Evolutionary conservation across 345 rosid genomes (phyloP), one percentile per base, ranked within the genome.

Genomic region (Corymbia maculata): DNA sequence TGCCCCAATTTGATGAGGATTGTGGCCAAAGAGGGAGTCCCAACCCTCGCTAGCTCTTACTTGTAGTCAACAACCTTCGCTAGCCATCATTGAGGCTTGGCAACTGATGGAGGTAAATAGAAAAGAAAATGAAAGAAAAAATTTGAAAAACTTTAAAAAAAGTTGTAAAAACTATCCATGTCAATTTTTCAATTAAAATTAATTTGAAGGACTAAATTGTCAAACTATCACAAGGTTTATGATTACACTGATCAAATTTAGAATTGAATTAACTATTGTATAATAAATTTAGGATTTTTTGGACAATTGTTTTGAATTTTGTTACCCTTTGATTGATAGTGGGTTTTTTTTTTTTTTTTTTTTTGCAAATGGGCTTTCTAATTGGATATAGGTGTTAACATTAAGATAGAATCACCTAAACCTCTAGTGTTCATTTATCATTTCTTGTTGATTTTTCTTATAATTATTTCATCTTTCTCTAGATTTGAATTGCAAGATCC

Each of bases 61-160:
- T 5, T 70, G 7, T 32, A 47, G 24, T 1, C 3, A 0, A 32
- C 47, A 70, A 1, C 26, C 80, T 2, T 24, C 6, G 1, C 2
- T 5, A 13, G 3, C 26, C 12, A 70, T 36, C 8, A 0, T 0
- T 0, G 4, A 70, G 12, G 22, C 82, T 6, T 0, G 0, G 2
- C 13, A 6, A 70, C 1, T 1, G 4, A 32, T 1, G 0, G 3
- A 36, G 13, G 13, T 24, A 70, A 70, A 36, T 70, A 17, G 26
- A 47, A 19, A 9, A 70, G 21, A 55, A 55, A 22, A 57, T 2
- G 9, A 57, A 59, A 4, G 8, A 59, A 21, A 55, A 11, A 9
- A 10, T 24, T 57, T 1, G 4, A 24, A 24, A 24, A 26, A 57
- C 64, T 57, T 59, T 12, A 32, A 6, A 70, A 36, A 8, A 36